Base-by-base conservation (phyloP, 208 protist genomes). In the Acanthamoeba royreba region DNA sequence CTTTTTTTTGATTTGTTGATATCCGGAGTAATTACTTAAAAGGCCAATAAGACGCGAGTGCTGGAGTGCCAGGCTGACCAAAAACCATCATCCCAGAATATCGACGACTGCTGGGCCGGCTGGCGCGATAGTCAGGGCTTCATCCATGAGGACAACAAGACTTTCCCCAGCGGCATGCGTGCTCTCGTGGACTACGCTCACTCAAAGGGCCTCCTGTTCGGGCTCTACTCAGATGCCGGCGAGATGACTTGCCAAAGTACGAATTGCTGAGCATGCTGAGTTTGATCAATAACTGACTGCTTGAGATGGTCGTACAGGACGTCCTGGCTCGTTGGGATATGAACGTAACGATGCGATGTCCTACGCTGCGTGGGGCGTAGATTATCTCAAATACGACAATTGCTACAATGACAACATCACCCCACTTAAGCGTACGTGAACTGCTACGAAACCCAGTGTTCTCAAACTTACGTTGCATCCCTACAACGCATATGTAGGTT, bases 31-130 rank as follows among this genome's bases (percentile, higher is more conserved):
- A 13, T 58, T 58, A 58, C n/a, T n/a, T n/a, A n/a, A n/a, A n/a
- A n/a, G n/a, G 15, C 49, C 49, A 58, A 22, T 58, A n/a, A 13
- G 22, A 22, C 22, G 49, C n/a, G 8, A 33, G 87, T 81, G 92
- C 52, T 95, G n/a, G n/a, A n/a, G n/a, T n/a, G n/a, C n/a, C n/a
- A n/a, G n/a, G n/a, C n/a, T n/a, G n/a, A n/a, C n/a, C n/a, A n/a
- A 87, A 93, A 49, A 96, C 92, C 61, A 19, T 96, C 15, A 4
- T 19, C 1, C 61, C 40, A 66, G 72, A 96, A 94, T 79, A 69
- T 96, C 28, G 88, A 96, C 46, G 93, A 95, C 61, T 94, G 88
- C 46, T 94, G 88, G 93, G 72, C 93, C 7, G 52, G 61, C 8
- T 77, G 90, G 47, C 46, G 52, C 19, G 47, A 46, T 38, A 15